Base-by-base conservation (phyloP, 2,329 filamentous ascomycete species). In the Dichotomopilus funicola region DNA sequence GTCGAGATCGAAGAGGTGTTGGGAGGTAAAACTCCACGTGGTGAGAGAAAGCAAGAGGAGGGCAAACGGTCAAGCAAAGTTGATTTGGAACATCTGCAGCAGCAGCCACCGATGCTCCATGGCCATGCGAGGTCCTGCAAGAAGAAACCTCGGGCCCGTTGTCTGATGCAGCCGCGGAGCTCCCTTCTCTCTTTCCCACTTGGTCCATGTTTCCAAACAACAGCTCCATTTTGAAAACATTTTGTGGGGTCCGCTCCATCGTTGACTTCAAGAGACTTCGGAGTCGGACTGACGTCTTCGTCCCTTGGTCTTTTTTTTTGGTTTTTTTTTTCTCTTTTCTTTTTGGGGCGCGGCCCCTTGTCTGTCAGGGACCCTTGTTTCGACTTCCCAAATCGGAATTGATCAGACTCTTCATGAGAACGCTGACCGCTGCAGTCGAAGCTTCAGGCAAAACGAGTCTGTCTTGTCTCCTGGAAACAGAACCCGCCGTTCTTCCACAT, bases 211-310 rank as follows among this genome's bases (percentile, higher is more conserved):
- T 12, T 11, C 41, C 33, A 43, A 31, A 13, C 42, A 19, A 27
- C 33, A 48, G 37, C 55, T 51, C 48, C 55, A 48, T 40, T 43
- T 47, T 44, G 42, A 54, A 54, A 52, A 51, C 52, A 49, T 35
- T 48, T 45, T 54, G 56, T 58, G 56, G 56, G 56, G 52, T 45
- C 8, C 11, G n/a, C 45, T 49, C 37, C 48, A 27, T 27, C 19
- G 19, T 27, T 27, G 19, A 27, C 19, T 27, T 27, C 19, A 27
- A 27, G 19, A 27, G 19, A 27, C 19, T 27, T 27, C 19, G 19
- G 19, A 27, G 19, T 27, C 19, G 19, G 19, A 27, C 19, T 27
- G 19, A 27, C 19, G 19, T 27, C 19, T 27, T 27, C 19, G 19
- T 27, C 19, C 19, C 19, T 27, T 27, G 19, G 19, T 27, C 19